Percentiles rank a stretch among this genome's conserved stretches.
Conservation (phyloP, 129 eudicot species). For the Solidago caesia region DNA sequence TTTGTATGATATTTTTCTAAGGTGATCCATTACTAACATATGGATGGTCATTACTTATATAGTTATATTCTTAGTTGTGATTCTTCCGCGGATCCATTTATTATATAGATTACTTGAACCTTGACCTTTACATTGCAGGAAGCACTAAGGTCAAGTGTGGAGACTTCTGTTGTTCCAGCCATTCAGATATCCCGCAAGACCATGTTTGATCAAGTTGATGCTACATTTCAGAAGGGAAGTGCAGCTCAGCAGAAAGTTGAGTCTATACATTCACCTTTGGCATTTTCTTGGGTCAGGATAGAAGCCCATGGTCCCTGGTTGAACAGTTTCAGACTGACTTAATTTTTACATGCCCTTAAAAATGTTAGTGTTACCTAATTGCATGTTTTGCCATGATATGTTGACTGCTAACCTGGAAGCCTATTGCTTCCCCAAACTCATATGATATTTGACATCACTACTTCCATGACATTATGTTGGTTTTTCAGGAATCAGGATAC, state of each 20-base stretch:
- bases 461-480: not conserved
- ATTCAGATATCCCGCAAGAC: slow-evolving; percentile 85
- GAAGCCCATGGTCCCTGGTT: not conserved
- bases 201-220: slow-evolving; percentile 89
- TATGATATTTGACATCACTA: not conserved
- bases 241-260: slow-evolving; percentile 69
- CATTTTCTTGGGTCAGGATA: slow-evolving; percentile 66
- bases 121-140: slow-evolving; percentile 50
- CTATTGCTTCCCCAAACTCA: not conserved
- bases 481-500: slow-evolving; percentile 66
- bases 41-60: not conserved
- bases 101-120: not conserved
- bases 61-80: not conserved
- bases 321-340: not conserved
- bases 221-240: slow-evolving; percentile 78
- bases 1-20: not conserved
- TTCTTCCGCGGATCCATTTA: not conserved
- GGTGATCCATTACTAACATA: not conserved
- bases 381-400: too few species aligned
- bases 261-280: slow-evolving; percentile 70
- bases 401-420: not conserved
- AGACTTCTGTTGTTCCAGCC: slow-evolving; percentile 71
- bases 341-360: too few species aligned
- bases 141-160: slow-evolving; percentile 70
- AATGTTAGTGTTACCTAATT: too few species aligned